Conservation (phyloP, 352 stramenopile species). For the Detonula confervacea region DNA sequence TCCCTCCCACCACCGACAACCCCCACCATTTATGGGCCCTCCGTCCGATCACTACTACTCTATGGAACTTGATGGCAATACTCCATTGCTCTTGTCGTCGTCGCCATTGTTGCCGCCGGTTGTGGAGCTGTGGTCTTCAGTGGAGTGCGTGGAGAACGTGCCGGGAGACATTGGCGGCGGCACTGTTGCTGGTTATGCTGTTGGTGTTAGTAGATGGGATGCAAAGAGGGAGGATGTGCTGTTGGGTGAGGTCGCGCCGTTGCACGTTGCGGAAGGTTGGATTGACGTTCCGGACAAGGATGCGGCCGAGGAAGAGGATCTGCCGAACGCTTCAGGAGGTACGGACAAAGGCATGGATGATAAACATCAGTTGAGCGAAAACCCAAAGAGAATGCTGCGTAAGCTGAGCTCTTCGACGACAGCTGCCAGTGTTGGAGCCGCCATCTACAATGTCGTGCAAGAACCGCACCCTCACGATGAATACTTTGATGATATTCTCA, state of each 20-base stretch:
- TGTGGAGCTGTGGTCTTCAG: conserved; percentile 46
- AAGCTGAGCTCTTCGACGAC: not conserved
- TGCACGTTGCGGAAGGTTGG: conserved; percentile 12
- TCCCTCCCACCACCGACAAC: conserved; percentile 28
- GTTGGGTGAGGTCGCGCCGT: conserved; percentile 23
- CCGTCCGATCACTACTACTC: conserved; percentile 40
- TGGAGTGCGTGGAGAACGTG: conserved; percentile 20
- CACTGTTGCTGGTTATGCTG: not conserved
- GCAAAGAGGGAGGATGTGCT: conserved; percentile 27
- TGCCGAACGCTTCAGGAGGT: too few species aligned
- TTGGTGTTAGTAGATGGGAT: conserved; percentile 21
- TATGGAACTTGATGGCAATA: conserved; percentile 13
- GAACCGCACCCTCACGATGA: too few species aligned
- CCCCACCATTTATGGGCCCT: conserved; percentile 42
- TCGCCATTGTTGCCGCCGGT: conserved; percentile 36
- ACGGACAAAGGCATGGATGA: not conserved
- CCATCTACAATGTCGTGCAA: too few species aligned
- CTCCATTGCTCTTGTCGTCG: conserved; percentile 13
- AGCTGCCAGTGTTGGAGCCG: not conserved
- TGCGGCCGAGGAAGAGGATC: conserved; percentile 6
- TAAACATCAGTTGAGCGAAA: too few species aligned
- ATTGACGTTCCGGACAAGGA: conserved; percentile 15
- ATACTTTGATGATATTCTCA: conserved; percentile 38
- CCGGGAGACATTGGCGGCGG: not conserved
- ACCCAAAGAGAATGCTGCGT: too few species aligned